A percentile compares a stretch with the other conserved stretches of the same genome.
These are phyloP conservation scores for Acacia concinna DNA, from an alignment of 331 rosid species.

Conservation along the genomic window DNA sequence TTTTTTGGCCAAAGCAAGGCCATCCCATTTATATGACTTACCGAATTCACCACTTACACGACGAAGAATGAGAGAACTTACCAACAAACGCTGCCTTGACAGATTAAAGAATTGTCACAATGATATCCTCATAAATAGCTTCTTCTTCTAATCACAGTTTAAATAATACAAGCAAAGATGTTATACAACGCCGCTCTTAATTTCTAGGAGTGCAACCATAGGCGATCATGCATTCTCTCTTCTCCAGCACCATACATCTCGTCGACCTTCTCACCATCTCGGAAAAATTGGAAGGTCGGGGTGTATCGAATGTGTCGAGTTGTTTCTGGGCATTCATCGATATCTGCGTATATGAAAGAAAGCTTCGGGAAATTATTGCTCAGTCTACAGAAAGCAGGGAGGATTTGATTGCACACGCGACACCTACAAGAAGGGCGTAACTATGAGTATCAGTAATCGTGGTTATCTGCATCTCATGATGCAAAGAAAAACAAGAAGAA, in stretches of 20 bases:
- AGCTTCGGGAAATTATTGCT: conserved; percentile 66
- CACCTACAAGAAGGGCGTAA: background rate
- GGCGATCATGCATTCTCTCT: conserved; percentile 62
- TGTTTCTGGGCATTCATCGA: conserved; percentile 92
- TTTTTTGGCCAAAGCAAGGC: too few relatives aligned
- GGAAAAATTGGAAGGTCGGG: conserved; percentile 77
- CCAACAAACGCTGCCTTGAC: background rate
- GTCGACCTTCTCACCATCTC: conserved; percentile 80
- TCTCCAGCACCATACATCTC: conserved; percentile 80
- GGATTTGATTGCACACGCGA: conserved; percentile 4
- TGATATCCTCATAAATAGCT: conserved; percentile 5
- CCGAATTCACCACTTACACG: background rate
- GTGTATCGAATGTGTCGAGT: conserved; percentile 87
- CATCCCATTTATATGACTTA: background rate
- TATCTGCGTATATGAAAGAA: conserved; percentile 74
- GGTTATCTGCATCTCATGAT: background rate
- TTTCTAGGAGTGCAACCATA: conserved; percentile 57
- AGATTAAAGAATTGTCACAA: background rate
- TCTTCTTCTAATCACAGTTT: background rate
- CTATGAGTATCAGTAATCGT: background rate
- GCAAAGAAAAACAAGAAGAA: background rate
- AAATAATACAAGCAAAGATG: background rate
- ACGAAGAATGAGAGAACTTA: conserved; percentile 21
- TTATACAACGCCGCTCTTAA: background rate
- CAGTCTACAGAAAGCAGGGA: conserved; percentile 12